Base-by-base conservation (phyloP, 2,329 filamentous ascomycete genomes). In the Claviceps fusiformis region DNA sequence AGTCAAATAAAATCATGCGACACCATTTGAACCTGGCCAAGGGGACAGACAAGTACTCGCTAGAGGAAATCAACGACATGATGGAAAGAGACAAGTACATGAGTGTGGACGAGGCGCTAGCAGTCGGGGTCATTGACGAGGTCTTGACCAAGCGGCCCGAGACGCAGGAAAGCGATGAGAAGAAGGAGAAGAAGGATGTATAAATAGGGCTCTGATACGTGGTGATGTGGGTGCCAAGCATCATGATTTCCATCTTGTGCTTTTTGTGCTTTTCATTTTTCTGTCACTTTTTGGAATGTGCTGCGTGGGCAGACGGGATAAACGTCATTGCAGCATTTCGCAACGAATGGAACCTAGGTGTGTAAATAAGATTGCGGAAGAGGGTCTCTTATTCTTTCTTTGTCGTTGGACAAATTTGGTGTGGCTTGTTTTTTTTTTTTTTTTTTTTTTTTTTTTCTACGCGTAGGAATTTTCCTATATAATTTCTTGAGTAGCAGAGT, bases 81-180 rank as follows among this genome's bases (percentile, higher is more conserved):
- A 97, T 98, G 92, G 93, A 98, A 75, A 77, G 93, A 56, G 93
- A 98, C 69, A 93, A 93, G 65, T 97, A 96, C 63, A 80, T 98
- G 78, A 86, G 86, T 55, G 90, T 91, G 0, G 75, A 89, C 49
- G 91, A 98, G 73, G 93, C 93, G 9, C 75, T 89, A 63, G 89
- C 95, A 52, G 80, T 95, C 70, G 93, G 93, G 0, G 88, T 98
- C 62, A 83, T 98, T 58, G 93, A 98, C 68, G 84, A 92, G 72
- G 91, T 98, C 58, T 67, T 98, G 62, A 78, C 83, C 50, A 79
- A 79, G 72, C 77, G 88, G 62, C 73, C 73, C 29, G 73, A 73
- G 24, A 60, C 48, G 11, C 24, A 62, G 10, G 71, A 74, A 52
- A 71, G 68, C 50, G 61, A 63, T 49, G 60, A 64, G 39, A 58